Evolutionary conservation across 345 rosid genomes (phyloP).

Genomic region (Zanthoxylum bungeanum): DNA sequence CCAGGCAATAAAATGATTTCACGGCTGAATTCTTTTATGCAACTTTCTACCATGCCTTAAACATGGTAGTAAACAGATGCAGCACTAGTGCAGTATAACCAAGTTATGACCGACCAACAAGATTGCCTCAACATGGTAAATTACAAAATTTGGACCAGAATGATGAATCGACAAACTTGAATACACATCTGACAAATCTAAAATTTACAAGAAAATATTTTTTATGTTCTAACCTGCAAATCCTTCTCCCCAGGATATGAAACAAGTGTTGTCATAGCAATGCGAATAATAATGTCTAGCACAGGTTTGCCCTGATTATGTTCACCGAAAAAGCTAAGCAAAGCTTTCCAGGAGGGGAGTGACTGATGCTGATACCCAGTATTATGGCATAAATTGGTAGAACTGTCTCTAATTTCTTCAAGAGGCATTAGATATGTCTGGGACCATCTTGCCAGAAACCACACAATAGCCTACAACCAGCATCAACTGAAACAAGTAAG

Average conservation of each 20-base stretch:
- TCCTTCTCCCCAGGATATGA: constrained; percentile 94
- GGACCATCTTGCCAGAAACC: constrained; percentile 99
- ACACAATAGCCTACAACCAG: constrained; percentile 73
- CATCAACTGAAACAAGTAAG: constrained; percentile 12
- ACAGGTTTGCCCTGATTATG: constrained; percentile 73
- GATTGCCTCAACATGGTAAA: not conserved
- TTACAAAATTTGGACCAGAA: not conserved
- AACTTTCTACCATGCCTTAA: not conserved
- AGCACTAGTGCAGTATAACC: not conserved
- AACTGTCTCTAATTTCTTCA: constrained; percentile 46
- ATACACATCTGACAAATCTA: constrained; percentile 1
- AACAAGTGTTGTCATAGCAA: constrained; percentile 67
- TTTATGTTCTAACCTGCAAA: constrained; percentile 68
- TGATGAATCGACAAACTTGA: not conserved
- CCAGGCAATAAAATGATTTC: not conserved
- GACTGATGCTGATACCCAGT: constrained; percentile 40
- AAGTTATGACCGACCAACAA: not conserved
- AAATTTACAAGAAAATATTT: constrained; percentile 2
- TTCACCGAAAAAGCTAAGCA: constrained; percentile 73
- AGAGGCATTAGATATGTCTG: constrained; percentile 74
- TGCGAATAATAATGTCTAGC: constrained; percentile 75
- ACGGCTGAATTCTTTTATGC: not conserved
- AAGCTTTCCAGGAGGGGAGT: constrained; percentile 48
- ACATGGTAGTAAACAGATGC: not conserved
- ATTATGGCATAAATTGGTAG: constrained; percentile 43